phyloP scores from a whole-genome alignment of 345 rosid genomes.

The Eucalyptus cloeziana region DNA sequence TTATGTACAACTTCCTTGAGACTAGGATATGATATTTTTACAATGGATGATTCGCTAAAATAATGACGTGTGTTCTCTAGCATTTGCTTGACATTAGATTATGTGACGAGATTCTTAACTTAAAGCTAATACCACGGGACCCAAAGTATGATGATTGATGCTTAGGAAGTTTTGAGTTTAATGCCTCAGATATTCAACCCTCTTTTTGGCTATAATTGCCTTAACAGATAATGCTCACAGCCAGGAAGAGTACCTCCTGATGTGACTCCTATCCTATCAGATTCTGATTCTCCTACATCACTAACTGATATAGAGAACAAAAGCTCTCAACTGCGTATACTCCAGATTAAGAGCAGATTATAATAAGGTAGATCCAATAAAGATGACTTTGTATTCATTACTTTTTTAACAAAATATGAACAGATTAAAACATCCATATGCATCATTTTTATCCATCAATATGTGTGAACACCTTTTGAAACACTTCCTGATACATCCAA shows the following conservation, averaged over 20 bases:
- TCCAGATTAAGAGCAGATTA: background rate
- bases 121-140: background rate
- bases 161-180: background rate
- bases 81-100: background rate
- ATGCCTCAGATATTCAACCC: background rate
- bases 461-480: background rate
- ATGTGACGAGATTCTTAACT: background rate
- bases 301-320: background rate
- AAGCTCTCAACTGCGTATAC: background rate
- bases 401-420: background rate
- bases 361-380: background rate
- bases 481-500: background rate
- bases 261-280: background rate
- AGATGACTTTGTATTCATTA: background rate
- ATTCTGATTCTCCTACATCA: background rate
- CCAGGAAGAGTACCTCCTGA: background rate
- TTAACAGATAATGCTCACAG: background rate
- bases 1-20: background rate
- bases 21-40: background rate
- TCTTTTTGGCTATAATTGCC: background rate
- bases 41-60: background rate
- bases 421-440: background rate
- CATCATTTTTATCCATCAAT: background rate
- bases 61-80: background rate
- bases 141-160: background rate